These are phyloP conservation scores for Candida michaelii DNA, from an alignment of 805 yeast genomes.

Conservation along the genomic window DNA sequence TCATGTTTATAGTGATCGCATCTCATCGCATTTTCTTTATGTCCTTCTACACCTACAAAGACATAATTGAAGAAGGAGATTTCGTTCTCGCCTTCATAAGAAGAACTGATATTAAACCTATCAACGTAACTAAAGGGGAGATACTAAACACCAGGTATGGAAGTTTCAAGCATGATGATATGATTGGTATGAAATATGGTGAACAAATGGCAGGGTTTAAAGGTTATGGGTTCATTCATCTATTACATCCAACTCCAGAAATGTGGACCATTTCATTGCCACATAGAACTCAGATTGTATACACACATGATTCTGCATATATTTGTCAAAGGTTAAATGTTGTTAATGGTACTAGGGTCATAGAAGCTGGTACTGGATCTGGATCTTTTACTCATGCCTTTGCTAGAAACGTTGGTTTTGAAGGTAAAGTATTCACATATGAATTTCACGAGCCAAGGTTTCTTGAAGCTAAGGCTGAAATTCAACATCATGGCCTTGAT, in stretches of 20 bases:
- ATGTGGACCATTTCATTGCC: constrained; percentile 95
- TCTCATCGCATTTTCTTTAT: constrained; percentile 21
- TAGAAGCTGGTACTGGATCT: constrained; percentile 98
- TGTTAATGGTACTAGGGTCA: constrained; percentile 70
- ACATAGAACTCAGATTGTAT: constrained; percentile 96
- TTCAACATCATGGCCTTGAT: constrained; percentile 66
- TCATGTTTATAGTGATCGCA: too few species aligned
- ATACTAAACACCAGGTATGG: constrained; percentile 86
- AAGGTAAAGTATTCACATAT: constrained; percentile 73
- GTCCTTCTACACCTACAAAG: constrained; percentile 61
- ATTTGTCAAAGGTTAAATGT: constrained; percentile 81
- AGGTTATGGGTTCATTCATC: constrained; percentile 82
- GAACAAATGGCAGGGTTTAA: constrained; percentile 75
- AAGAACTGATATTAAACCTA: constrained; percentile 75
- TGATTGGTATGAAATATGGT: constrained; percentile 83
- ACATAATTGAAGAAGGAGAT: constrained; percentile 79
- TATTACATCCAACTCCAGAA: constrained; percentile 91
- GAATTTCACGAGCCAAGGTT: constrained; percentile 90
- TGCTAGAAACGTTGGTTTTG: constrained; percentile 66
- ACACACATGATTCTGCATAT: constrained; percentile 92
- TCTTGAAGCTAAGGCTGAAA: constrained; percentile 74
- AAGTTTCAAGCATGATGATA: constrained; percentile 74
- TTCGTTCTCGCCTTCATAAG: constrained; percentile 84
- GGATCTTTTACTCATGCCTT: constrained; percentile 94
- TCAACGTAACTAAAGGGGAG: constrained; percentile 58